A percentile compares a stretch with the other conserved stretches of the same genome.
These are phyloP conservation scores for Trichoderma semiorbis DNA, from an alignment of 2,329 filamentous ascomycete genomes.

Conservation along the genomic window DNA sequence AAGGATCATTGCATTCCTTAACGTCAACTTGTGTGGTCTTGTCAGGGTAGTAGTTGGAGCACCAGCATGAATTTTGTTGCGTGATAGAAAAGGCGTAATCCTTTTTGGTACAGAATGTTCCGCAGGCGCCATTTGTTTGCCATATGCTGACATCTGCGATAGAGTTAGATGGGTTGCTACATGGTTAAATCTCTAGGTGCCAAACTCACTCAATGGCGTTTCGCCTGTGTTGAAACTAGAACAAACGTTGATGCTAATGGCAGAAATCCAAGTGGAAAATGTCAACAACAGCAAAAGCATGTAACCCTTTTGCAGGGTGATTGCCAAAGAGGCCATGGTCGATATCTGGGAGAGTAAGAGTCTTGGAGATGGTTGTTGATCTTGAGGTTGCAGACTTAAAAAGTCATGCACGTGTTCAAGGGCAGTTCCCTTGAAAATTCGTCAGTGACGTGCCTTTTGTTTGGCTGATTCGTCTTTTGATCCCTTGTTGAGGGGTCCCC, in stretches of 20 bases:
- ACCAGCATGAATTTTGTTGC: conserved; percentile 67
- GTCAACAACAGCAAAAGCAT: conserved; percentile 27
- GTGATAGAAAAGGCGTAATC: conserved; percentile 66
- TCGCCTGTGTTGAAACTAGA: conserved; percentile 37
- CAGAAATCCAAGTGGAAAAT: conserved; percentile 25
- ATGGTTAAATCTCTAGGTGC: not conserved
- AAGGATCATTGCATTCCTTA: conserved; percentile 52
- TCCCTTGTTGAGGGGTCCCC: not conserved
- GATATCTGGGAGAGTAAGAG: not conserved
- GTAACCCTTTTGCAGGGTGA: conserved; percentile 22
- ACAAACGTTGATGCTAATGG: conserved; percentile 34
- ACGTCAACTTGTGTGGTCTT: conserved; percentile 38
- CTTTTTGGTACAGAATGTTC: conserved; percentile 49
- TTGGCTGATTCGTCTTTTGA: not conserved
- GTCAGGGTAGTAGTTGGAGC: conserved; percentile 64
- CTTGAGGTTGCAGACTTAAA: not conserved
- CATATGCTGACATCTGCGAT: conserved; percentile 50
- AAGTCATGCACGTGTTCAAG: not conserved
- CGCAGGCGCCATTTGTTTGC: conserved; percentile 69
- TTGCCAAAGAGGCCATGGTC: conserved; percentile 24
- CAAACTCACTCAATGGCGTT: conserved; percentile 31
- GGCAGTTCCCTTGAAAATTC: not conserved
- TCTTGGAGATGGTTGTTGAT: not conserved
- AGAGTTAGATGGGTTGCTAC: not conserved
- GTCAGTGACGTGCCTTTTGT: not conserved